Conservation (phyloP, 805 yeast genomes). For the Hanseniaspora vineae region DNA sequence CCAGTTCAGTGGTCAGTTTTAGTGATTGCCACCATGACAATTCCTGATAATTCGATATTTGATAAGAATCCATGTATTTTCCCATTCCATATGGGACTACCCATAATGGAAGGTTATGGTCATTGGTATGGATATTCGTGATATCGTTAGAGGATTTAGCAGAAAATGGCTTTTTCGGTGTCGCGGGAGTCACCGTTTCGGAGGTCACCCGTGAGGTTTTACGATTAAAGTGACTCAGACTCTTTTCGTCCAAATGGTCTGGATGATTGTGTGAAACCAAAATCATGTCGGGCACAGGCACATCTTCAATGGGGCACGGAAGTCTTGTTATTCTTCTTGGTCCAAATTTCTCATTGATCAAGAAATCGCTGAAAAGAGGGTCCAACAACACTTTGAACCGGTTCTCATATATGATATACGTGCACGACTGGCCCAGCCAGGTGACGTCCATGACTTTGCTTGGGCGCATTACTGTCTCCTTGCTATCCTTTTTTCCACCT, state of each 20-base stretch:
- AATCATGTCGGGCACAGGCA: slow-evolving; percentile 59
- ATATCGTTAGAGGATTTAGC: too few species aligned
- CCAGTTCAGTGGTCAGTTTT: slow-evolving; percentile 13
- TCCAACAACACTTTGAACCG: slow-evolving; percentile 65
- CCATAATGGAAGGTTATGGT: slow-evolving; percentile 71
- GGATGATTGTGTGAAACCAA: slow-evolving; percentile 92
- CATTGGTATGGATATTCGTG: too few species aligned
- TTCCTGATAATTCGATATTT: slow-evolving; percentile 53
- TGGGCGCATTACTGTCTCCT: slow-evolving; percentile 4
- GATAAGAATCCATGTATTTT: slow-evolving; percentile 41
- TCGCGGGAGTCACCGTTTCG: too few species aligned
- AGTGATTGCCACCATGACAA: slow-evolving; percentile 88
- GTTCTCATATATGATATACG: slow-evolving; percentile 56
- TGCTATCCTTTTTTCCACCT: slow-evolving; percentile 5
- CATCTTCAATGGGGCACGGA: slow-evolving; percentile 51
- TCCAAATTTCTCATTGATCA: slow-evolving; percentile 54
- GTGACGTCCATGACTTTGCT: slow-evolving; percentile 31
- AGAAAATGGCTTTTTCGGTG: slow-evolving; percentile 47
- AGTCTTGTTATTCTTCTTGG: slow-evolving; percentile 76
- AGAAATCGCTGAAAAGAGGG: slow-evolving; percentile 59
- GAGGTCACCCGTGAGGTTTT: too few species aligned
- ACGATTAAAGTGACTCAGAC: slow-evolving; percentile 29
- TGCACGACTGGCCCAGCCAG: slow-evolving; percentile 92
- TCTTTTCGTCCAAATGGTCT: slow-evolving; percentile 70
- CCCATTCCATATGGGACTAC: slow-evolving; percentile 76